Base-by-base conservation (phyloP, 306 rosid genomes). In the Clitoria ternatea region DNA sequence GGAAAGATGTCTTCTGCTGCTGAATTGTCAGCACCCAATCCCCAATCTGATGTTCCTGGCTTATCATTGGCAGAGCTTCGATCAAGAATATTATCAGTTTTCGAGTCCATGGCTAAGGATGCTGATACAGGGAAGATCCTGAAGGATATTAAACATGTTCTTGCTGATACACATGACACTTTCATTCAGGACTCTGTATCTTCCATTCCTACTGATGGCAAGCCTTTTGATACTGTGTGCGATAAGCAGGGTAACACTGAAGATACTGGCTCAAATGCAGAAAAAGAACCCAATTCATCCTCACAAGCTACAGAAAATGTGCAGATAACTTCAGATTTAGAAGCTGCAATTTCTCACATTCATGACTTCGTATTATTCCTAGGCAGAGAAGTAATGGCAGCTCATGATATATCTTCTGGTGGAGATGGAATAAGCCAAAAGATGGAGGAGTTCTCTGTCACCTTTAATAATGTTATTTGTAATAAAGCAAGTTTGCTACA, bases 331-430 rank as follows among this genome's bases (percentile, higher is more conserved):
- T 69, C 85, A 66, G 96, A 89, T 67, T 70, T 91, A 72, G 95
- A 75, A 53, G 83, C 92, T 61, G 96, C 97, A 63, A 76, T 91
- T 50, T 87, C 96, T 79, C 83, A 77, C 77, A 88, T 95, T 79
- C 96, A 89, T 30, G 83, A 86, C 69, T 95, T 95, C 42, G 89
- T 91, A 36, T 37, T 80, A 70, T 62, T 80, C 78, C 82, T 95
- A 39, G 91, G 90, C 54, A 85, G 85, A 82, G 96, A 91, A 85
- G 87, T 88, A 23, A 82, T 73, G 80, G 73, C 86, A 55, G 86
- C 86, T 67, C 93, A 86, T 73, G 90, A 77, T 74, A 80, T 83
- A 17, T 77, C 85, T 72, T 69, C 85, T 69, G 91, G 74, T 61
- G 86, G 82, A 33, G 66, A 78, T 78, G 96, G 86, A 47, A 79